A percentile compares a stretch with the other conserved stretches of the same genome.
phyloP scores from a whole-genome alignment of 306 rosid genomes.

The Alnus glutinosa region DNA sequence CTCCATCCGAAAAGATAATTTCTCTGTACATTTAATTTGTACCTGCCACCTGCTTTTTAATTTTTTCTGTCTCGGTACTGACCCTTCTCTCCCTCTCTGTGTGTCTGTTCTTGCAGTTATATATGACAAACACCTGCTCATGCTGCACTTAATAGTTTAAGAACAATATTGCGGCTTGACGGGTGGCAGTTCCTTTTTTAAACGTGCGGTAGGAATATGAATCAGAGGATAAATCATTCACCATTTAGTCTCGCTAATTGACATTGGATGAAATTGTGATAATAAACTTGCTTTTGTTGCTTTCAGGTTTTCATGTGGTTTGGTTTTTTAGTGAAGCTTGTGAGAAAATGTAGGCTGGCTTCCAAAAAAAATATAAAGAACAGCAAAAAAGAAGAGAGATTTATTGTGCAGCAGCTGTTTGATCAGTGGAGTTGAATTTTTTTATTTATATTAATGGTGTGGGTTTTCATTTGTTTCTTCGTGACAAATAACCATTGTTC shows the following conservation, averaged over 20 bases:
- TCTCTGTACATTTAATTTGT: background rate
- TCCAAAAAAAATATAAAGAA: constrained; percentile 37
- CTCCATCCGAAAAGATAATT: background rate
- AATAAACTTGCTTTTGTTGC: constrained; percentile 2
- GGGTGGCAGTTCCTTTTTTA: constrained; percentile 57
- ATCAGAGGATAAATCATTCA: background rate
- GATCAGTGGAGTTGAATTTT: constrained; percentile 28
- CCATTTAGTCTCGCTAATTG: background rate
- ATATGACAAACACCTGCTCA: constrained; percentile 60
- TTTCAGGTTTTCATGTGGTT: constrained; percentile 59
- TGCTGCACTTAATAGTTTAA: constrained; percentile 55
- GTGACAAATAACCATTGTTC: constrained; percentile 17
- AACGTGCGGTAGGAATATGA: constrained; percentile 50
- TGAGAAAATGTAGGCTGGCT: constrained; percentile 50
- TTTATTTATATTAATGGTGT: constrained; percentile 11
- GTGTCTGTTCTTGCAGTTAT: constrained; percentile 40
- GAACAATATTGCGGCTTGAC: constrained; percentile 55
- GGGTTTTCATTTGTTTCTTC: constrained; percentile 13
- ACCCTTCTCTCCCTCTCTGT: background rate
- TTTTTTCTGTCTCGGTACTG: background rate
- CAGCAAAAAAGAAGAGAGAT: constrained; percentile 23
- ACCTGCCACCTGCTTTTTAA: background rate
- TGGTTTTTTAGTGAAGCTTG: constrained; percentile 52
- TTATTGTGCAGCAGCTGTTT: constrained; percentile 45
- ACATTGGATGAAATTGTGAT: constrained; percentile 9